phyloP scores from a whole-genome alignment of 345 rosid genomes.

The Eucalyptus guilfoylei region DNA sequence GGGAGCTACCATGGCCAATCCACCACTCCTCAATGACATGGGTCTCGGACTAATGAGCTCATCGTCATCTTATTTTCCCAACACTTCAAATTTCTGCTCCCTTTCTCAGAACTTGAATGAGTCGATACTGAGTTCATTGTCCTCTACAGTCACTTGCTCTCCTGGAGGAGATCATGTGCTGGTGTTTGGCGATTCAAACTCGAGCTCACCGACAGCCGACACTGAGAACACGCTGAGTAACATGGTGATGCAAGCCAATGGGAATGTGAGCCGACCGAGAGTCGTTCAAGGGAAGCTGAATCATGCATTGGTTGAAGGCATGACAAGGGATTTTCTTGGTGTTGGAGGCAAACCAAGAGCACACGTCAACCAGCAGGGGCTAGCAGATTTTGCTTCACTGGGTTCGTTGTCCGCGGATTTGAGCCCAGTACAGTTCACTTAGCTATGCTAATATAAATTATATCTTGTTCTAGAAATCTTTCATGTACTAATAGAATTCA shows the following conservation, averaged over 20 bases:
- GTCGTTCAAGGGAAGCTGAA: background rate
- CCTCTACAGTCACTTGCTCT: background rate
- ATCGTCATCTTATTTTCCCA: background rate
- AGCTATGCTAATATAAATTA: background rate
- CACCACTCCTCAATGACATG: background rate
- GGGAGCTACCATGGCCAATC: background rate
- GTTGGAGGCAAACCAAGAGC: constrained; percentile 18
- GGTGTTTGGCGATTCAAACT: background rate
- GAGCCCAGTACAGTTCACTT: background rate
- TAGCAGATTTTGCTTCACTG: background rate
- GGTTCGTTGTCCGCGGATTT: background rate
- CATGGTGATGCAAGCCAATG: background rate
- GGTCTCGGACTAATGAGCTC: background rate
- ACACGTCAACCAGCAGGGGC: background rate
- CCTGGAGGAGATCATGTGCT: background rate
- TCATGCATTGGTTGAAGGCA: background rate
- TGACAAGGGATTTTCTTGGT: constrained; percentile 33
- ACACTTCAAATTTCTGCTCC: background rate
- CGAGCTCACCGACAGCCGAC: background rate
- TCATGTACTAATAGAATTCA: background rate
- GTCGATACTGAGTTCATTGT: background rate
- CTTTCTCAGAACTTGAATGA: background rate
- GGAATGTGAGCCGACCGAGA: background rate
- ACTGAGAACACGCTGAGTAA: background rate
- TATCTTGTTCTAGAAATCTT: background rate